A percentile compares a stretch with the other conserved stretches of the same genome.
Conservation (phyloP, 2,329 filamentous ascomycete species). For the Stagonosporopsis tanaceti region DNA sequence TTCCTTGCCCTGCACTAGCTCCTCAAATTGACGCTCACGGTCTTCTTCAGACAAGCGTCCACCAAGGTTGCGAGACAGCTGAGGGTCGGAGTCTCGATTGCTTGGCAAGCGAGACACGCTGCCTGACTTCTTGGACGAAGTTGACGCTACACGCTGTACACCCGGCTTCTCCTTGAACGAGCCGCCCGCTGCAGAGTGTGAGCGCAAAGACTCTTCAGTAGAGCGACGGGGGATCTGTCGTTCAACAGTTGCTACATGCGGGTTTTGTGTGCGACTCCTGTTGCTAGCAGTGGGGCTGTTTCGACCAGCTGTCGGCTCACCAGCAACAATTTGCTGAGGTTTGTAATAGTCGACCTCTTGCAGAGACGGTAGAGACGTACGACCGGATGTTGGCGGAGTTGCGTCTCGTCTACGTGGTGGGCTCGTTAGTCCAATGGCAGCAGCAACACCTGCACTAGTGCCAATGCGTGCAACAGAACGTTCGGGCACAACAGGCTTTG, state of each 20-base stretch:
- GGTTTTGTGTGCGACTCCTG: conserved; percentile 28
- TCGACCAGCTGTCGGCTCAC: conserved; percentile 9
- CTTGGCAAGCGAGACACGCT: conserved; percentile 44
- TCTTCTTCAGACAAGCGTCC: conserved; percentile 50
- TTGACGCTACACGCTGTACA: conserved; percentile 43
- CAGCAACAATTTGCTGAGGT: conserved; percentile 4
- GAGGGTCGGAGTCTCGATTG: conserved; percentile 42
- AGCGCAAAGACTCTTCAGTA: conserved; percentile 33
- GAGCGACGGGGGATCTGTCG: conserved; percentile 33
- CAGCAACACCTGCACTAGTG: conserved; percentile 5
- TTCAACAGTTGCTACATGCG: conserved; percentile 25
- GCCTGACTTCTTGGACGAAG: conserved; percentile 42
- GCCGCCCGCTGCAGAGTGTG: conserved; percentile 27
- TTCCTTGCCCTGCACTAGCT: conserved; percentile 56
- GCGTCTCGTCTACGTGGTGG: conserved; percentile 31
- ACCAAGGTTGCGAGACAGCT: conserved; percentile 38
- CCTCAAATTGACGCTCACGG: conserved; percentile 56
- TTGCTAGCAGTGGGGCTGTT: conserved; percentile 25
- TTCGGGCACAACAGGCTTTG: conserved; percentile 28
- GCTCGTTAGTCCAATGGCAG: conserved; percentile 19
- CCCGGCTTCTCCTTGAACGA: conserved; percentile 34
- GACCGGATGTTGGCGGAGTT: conserved; percentile 33
- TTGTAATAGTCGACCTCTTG: conserved; percentile 37
- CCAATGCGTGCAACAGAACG: conserved; percentile 27
- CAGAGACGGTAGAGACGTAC: conserved; percentile 38